Percentiles rank a stretch among this genome's conserved stretches.
phyloP scores from a whole-genome alignment of 768 basidiomycete genomes.

The Naganishia kalamii region DNA sequence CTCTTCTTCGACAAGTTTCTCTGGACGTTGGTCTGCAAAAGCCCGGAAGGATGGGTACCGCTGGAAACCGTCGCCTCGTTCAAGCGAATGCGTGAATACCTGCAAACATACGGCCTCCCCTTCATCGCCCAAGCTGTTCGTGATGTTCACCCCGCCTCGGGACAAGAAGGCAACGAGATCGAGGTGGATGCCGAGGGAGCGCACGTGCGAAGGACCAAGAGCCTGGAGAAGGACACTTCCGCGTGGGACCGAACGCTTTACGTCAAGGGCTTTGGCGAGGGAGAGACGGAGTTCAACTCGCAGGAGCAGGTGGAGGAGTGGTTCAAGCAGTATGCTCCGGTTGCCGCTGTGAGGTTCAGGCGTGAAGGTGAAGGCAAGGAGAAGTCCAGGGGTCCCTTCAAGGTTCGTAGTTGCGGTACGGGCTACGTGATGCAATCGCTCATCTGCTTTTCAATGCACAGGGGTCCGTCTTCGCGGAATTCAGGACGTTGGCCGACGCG shows the following conservation, averaged over 20 bases:
- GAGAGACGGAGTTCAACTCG: conserved; percentile 55
- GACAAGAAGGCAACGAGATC: conserved; percentile 9
- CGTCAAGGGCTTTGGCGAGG: conserved; percentile 80
- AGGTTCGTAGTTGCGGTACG: conserved; percentile 53
- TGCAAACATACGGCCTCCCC: conserved; percentile 53
- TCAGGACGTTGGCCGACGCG: conserved; percentile 61
- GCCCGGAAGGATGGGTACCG: conserved; percentile 81
- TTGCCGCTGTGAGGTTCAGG: conserved; percentile 81
- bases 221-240: conserved; percentile 68
- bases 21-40: conserved; percentile 76
- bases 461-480: conserved; percentile 93
- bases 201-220: conserved; percentile 68
- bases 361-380: conserved; percentile 55
- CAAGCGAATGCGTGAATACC: conserved; percentile 83
- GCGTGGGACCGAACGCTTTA: conserved; percentile 80
- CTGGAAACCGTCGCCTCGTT: conserved; percentile 81
- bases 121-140: conserved; percentile 68
- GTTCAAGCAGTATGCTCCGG: conserved; percentile 68
- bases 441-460: conserved; percentile 40
- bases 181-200: conserved; percentile 50
- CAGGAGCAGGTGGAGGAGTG: conserved; percentile 72
- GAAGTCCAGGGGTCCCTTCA: conserved; percentile 61
- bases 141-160: conserved; percentile 27
- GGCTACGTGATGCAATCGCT: neutral
- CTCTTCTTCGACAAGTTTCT: conserved; percentile 79